Evolutionary conservation across 1,139 yeast species (phyloP).

Genomic region (Taphrina communis): DNA sequence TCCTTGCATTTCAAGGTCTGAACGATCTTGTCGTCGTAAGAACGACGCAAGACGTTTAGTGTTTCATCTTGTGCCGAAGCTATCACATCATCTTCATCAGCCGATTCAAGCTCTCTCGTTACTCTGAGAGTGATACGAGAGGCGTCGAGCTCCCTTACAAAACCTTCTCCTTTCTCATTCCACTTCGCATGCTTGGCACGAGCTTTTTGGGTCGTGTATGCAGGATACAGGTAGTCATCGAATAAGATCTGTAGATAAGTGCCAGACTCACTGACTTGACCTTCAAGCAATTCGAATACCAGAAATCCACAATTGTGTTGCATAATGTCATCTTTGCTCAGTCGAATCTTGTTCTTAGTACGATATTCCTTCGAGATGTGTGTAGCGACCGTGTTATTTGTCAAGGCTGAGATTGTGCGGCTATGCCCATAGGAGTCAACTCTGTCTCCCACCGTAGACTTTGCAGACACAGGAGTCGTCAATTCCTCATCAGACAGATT

Average conservation of each 20-base stretch:
- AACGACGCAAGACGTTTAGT: slow-evolving; percentile 66
- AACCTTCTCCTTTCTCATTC: slow-evolving; percentile 71
- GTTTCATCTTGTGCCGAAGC: slow-evolving; percentile 75
- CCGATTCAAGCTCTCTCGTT: slow-evolving; percentile 56
- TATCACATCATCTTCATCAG: slow-evolving; percentile 63
- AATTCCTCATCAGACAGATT: background rate
- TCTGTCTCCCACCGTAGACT: background rate
- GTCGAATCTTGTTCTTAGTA: slow-evolving; percentile 58
- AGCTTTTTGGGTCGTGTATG: slow-evolving; percentile 62
- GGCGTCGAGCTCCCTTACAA: slow-evolving; percentile 76
- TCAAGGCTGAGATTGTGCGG: background rate
- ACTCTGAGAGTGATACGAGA: slow-evolving; percentile 70
- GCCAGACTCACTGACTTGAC: slow-evolving; percentile 60
- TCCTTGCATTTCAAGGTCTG: slow-evolving; percentile 43
- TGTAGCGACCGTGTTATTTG: background rate
- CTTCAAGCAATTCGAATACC: slow-evolving; percentile 68
- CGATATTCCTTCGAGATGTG: background rate
- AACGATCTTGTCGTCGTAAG: slow-evolving; percentile 62
- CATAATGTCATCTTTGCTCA: slow-evolving; percentile 68
- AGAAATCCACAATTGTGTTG: slow-evolving; percentile 76
- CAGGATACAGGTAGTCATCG: slow-evolving; percentile 72
- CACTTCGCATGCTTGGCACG: slow-evolving; percentile 56
- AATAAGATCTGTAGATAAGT: slow-evolving; percentile 73
- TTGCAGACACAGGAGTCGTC: background rate
- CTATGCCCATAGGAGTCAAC: background rate